Conservation (phyloP, 306 rosid genomes). For the Lagenaria siceraria region DNA sequence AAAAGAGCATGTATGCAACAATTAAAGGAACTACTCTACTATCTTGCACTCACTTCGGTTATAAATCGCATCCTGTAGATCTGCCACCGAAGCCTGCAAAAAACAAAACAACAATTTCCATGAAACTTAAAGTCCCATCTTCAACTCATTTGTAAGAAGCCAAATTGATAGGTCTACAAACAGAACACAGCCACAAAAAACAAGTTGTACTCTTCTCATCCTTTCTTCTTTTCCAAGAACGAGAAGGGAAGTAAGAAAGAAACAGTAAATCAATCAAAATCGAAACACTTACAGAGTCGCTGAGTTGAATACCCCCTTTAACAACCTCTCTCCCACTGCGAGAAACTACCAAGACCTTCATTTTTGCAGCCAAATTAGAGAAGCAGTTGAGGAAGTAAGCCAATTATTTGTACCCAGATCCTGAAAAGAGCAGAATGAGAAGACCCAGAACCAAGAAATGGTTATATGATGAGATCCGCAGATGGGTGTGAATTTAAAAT, state of each 20-base stretch:
- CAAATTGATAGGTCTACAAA: not conserved
- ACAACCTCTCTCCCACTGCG: constrained; percentile 73
- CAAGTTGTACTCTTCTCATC: not conserved
- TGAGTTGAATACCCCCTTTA: constrained; percentile 70
- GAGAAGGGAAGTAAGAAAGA: not conserved
- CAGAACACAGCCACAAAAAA: not conserved
- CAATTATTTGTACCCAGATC: constrained; percentile 16
- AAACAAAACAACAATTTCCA: not conserved
- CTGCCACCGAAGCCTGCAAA: constrained; percentile 83
- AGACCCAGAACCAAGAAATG: not conserved
- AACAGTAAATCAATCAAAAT: not conserved
- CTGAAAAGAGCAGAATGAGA: constrained; percentile 2
- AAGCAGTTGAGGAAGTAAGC: constrained; percentile 19
- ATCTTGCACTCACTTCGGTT: constrained; percentile 52
- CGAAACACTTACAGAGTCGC: constrained; percentile 49
- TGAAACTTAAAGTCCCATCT: not conserved
- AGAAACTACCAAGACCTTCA: constrained; percentile 76
- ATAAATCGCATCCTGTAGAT: constrained; percentile 83
- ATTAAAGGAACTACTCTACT: not conserved
- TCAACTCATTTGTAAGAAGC: not conserved
- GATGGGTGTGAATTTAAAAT: not conserved
- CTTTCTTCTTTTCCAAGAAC: not conserved
- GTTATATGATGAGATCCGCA: not conserved
- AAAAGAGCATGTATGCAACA: not conserved
- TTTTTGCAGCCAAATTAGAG: constrained; percentile 19